These are phyloP conservation scores for Plenodomus tracheiphilus DNA, from an alignment of 2,329 filamentous ascomycete genomes.

Conservation along the genomic window DNA sequence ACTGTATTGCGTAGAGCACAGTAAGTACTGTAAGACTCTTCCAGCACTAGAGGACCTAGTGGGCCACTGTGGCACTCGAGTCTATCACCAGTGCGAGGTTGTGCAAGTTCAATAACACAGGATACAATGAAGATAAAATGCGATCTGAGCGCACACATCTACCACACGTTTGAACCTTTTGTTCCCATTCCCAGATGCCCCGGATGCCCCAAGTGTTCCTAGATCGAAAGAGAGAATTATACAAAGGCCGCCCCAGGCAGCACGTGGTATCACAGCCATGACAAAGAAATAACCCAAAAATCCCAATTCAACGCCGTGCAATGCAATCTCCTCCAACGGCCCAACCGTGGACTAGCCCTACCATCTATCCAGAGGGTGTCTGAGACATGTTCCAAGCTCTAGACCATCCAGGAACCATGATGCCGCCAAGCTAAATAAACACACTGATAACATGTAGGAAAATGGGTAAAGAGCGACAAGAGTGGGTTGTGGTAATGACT, in stretches of 20 bases:
- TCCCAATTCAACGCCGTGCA: constrained; percentile 31
- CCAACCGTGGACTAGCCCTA: neutral
- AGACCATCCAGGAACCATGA: constrained; percentile 12
- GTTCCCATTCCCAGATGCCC: neutral
- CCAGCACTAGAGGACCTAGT: no score
- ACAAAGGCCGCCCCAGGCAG: constrained; percentile 19
- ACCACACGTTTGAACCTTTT: neutral
- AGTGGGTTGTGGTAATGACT: constrained; percentile 30
- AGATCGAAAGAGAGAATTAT: constrained; percentile 23
- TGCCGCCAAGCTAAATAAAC: constrained; percentile 26
- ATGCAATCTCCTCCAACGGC: constrained; percentile 9
- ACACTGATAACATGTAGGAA: constrained; percentile 21
- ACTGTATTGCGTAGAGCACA: no score
- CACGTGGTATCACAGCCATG: constrained; percentile 29
- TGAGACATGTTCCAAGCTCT: neutral
- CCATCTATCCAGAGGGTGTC: neutral
- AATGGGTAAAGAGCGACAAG: constrained; percentile 33
- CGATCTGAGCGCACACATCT: neutral
- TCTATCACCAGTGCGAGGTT: no score
- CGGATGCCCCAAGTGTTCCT: neutral
- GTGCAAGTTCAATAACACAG: no score
- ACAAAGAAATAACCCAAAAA: constrained; percentile 12
- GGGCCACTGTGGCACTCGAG: no score
- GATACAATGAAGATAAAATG: neutral
- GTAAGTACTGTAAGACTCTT: no score